A percentile compares a stretch with the other conserved stretches of the same genome.
phyloP scores from a whole-genome alignment of 83 land plant genomes.

The Picea mariana region DNA sequence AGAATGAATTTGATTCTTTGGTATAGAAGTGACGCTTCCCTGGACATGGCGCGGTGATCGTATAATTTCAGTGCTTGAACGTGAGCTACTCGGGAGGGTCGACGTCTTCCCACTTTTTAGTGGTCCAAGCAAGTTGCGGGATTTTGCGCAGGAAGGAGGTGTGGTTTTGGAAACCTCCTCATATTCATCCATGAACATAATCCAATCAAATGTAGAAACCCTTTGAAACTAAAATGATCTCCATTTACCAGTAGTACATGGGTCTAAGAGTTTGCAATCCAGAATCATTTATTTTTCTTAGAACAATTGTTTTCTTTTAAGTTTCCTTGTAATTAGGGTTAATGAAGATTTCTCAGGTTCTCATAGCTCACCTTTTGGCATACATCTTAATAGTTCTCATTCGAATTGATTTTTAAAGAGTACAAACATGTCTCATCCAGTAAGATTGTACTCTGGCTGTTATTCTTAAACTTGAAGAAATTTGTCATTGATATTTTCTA shows the following conservation, averaged over 20 bases:
- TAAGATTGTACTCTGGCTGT: background rate
- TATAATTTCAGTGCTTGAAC: too few relatives aligned
- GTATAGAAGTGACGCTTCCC: slow-evolving; percentile 67
- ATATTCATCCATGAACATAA: too few relatives aligned
- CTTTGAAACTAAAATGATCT: too few relatives aligned
- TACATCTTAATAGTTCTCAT: background rate
- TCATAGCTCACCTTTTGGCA: background rate
- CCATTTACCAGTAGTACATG: too few relatives aligned
- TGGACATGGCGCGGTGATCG: too few relatives aligned
- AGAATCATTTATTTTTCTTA: background rate
- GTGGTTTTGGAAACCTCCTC: too few relatives aligned
- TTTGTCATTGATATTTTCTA: background rate
- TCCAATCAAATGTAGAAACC: too few relatives aligned
- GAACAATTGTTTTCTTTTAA: background rate
- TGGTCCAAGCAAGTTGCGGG: too few relatives aligned
- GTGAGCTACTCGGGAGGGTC: too few relatives aligned
- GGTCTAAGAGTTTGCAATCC: background rate
- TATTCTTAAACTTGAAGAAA: background rate
- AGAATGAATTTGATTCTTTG: slow-evolving; percentile 86
- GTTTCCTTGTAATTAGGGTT: background rate
- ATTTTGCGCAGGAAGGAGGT: too few relatives aligned
- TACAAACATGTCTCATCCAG: background rate
- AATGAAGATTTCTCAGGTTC: background rate
- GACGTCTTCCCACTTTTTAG: too few relatives aligned
- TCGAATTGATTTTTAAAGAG: background rate